A percentile compares a stretch with the other conserved stretches of the same genome.
These are phyloP conservation scores for Vitis vinifera DNA, from an alignment of 164 flowering plant species.

Conservation along the genomic window ASM3070453v1 NC_081815.1:19617501-19618000, in stretches of 20 bases:
- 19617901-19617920: neutral
- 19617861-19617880: too few relatives aligned
- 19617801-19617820: neutral
- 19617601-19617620: neutral
- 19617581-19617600: constrained; percentile 41
- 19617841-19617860: too few relatives aligned
- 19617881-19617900: too few relatives aligned
- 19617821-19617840: too few relatives aligned
- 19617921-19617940: neutral
- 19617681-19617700: constrained; percentile 5
- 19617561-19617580: constrained; percentile 49
- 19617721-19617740: too few relatives aligned
- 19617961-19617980: neutral
- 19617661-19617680: neutral
- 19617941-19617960: constrained; percentile 15
- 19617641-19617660: neutral
- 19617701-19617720: neutral
- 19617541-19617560: constrained; percentile 48
- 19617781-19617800: neutral
- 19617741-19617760: neutral
- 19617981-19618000: constrained; percentile 20
- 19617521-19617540: constrained; percentile 56
- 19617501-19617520: constrained; percentile 73
- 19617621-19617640: neutral
- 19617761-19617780: too few relatives aligned